Conservation (phyloP, 441 rosid species). For the Erysimum cheiri region DNA sequence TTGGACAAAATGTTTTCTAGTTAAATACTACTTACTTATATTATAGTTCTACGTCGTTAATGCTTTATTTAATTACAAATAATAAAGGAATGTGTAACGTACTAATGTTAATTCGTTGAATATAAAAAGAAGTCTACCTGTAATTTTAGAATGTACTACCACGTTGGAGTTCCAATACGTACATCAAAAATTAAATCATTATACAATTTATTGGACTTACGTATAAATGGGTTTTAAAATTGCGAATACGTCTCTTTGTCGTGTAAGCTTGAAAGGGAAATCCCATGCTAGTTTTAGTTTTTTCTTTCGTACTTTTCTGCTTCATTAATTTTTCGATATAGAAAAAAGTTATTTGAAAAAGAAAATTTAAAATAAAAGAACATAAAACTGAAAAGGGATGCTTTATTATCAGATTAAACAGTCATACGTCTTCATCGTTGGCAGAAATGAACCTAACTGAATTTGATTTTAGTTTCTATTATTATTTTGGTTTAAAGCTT, state of each 20-base stretch:
- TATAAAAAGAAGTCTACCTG: too few species aligned
- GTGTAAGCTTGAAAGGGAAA: conserved; percentile 41
- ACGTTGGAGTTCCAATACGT: conserved; percentile 15
- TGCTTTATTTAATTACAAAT: background rate
- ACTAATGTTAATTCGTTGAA: background rate
- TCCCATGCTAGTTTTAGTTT: conserved; percentile 30
- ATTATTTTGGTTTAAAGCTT: background rate
- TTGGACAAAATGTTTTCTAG: background rate
- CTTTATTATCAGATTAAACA: conserved; percentile 32
- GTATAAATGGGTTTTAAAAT: conserved; percentile 3
- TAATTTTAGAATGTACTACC: too few species aligned
- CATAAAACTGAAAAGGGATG: conserved; percentile 15
- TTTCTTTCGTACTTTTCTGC: conserved; percentile 33
- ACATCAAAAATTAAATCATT: too few species aligned
- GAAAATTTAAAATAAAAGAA: background rate
- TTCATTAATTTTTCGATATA: conserved; percentile 33
- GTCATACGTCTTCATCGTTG: conserved; percentile 37
- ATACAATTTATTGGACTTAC: conserved; percentile 21
- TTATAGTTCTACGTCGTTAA: background rate
- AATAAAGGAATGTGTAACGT: background rate
- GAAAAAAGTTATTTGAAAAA: background rate
- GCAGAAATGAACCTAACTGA: conserved; percentile 23
- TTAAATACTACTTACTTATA: background rate
- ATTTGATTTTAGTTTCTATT: conserved; percentile 17
- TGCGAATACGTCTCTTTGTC: conserved; percentile 45